phyloP scores from a whole-genome alignment of 371 early-diverging fungal genomes.

The Scutellospora calospora region DNA sequence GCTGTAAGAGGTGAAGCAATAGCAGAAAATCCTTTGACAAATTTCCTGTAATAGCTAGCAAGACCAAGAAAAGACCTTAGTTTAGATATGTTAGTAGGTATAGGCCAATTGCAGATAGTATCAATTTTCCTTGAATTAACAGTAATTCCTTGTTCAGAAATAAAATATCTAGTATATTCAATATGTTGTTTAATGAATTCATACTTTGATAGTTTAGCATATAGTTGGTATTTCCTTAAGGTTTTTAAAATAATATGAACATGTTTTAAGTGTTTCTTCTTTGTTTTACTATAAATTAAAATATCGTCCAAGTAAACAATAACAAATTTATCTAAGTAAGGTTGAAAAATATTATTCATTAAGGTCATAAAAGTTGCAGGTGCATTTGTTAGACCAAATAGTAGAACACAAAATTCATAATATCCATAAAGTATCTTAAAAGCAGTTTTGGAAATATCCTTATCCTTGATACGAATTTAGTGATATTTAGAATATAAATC shows the following conservation, averaged over 20 bases:
- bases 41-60: slow-evolving; percentile 7
- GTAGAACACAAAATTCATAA: too few relatives aligned
- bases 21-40: slow-evolving; percentile 12
- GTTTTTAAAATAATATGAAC: too few relatives aligned
- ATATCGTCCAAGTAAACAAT: too few relatives aligned
- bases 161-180: too few relatives aligned
- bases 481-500: too few relatives aligned
- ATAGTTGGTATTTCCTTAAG: slow-evolving; percentile 52
- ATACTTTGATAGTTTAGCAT: slow-evolving; percentile 56
- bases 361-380: slow-evolving; percentile 58
- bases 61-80: slow-evolving; percentile 53
- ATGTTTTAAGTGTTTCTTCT: too few relatives aligned
- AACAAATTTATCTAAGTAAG: too few relatives aligned
- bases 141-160: too few relatives aligned
- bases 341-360: slow-evolving; percentile 55
- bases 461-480: slow-evolving; percentile 49
- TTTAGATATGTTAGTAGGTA: slow-evolving; percentile 50
- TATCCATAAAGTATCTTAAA: slow-evolving; percentile 55
- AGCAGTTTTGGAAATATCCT: slow-evolving; percentile 47
- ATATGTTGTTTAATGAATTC: too few relatives aligned
- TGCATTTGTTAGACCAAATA: slow-evolving; percentile 60
- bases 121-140: too few relatives aligned
- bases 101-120: slow-evolving; percentile 56
- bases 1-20: slow-evolving; percentile 49
- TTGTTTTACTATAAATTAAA: too few relatives aligned